Evolutionary conservation across 225 moss, liverwort and hornwort species (phyloP).

Genomic region (Marchantia paleacea): DNA sequence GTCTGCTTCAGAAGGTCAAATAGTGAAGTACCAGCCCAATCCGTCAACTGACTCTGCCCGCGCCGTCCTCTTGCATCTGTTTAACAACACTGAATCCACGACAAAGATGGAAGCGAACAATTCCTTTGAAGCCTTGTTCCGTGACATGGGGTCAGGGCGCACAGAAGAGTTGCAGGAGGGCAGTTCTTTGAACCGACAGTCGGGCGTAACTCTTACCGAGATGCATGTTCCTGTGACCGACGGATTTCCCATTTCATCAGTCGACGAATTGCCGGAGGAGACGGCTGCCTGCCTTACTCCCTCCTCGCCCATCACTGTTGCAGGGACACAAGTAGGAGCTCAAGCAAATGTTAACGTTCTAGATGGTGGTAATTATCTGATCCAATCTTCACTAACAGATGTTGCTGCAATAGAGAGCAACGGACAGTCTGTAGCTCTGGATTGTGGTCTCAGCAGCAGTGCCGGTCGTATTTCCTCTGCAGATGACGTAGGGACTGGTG

Average conservation of each 20-base stretch:
- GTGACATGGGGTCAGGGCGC: constrained; percentile 47
- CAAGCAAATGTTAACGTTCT: constrained; percentile 19
- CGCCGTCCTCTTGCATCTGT: constrained; percentile 59
- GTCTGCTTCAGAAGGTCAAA: constrained; percentile 64
- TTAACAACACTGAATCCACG: constrained; percentile 49
- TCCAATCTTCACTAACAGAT: neutral
- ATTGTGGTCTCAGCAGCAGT: constrained; percentile 33
- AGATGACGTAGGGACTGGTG: constrained; percentile 39
- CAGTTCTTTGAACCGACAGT: constrained; percentile 51
- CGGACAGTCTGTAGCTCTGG: constrained; percentile 43
- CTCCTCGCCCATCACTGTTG: neutral
- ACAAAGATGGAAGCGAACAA: constrained; percentile 47
- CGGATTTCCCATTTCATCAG: constrained; percentile 5
- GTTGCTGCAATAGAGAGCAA: constrained; percentile 34
- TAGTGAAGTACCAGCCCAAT: constrained; percentile 76
- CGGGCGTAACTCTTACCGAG: constrained; percentile 61
- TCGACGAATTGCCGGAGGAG: constrained; percentile 12
- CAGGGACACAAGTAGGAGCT: neutral
- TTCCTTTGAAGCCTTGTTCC: constrained; percentile 55
- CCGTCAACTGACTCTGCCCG: constrained; percentile 58
- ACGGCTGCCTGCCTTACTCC: constrained; percentile 1
- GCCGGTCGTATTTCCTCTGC: constrained; percentile 38
- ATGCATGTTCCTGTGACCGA: constrained; percentile 43
- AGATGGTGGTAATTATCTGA: constrained; percentile 26
- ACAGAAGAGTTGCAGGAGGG: constrained; percentile 34